Evolutionary conservation across 345 rosid species (phyloP).

Genomic region (Bretschneidera sinensis): DNA sequence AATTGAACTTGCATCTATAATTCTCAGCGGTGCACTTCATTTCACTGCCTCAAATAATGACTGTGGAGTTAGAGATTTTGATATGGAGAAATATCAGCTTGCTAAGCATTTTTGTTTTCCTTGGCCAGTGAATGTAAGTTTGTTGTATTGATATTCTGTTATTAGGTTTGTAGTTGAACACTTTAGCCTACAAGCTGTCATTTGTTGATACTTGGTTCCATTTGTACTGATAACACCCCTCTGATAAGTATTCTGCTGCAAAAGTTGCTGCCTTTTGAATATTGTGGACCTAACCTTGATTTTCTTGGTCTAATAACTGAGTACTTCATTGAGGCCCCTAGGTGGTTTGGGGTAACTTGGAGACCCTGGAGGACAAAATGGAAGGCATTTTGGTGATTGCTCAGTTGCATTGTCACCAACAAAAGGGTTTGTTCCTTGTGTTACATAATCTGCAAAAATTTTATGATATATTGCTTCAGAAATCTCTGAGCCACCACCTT

Average conservation of each 20-base stretch:
- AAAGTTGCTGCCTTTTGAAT: background rate
- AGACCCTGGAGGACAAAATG: no score
- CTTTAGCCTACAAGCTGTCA: background rate
- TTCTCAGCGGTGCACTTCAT: conserved; percentile 59
- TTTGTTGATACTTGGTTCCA: background rate
- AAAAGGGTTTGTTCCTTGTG: no score
- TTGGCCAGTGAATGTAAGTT: conserved; percentile 81
- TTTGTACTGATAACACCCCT: background rate
- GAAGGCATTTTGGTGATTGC: no score
- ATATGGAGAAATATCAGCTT: conserved; percentile 71
- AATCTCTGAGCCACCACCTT: no score
- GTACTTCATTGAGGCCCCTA: no score
- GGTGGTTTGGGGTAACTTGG: no score
- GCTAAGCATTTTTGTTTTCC: conserved; percentile 50
- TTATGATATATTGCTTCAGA: no score
- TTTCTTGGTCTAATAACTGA: no score
- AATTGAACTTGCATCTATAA: conserved; percentile 10
- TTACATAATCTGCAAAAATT: no score
- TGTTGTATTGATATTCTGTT: background rate
- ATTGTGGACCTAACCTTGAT: no score
- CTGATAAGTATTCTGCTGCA: background rate
- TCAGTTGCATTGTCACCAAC: no score
- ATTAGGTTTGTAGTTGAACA: background rate
- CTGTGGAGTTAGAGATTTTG: conserved; percentile 73
- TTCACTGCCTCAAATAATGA: conserved; percentile 82